Evolutionary conservation across 345 rosid genomes (phyloP).

Genomic region (Geranium brycei): DNA sequence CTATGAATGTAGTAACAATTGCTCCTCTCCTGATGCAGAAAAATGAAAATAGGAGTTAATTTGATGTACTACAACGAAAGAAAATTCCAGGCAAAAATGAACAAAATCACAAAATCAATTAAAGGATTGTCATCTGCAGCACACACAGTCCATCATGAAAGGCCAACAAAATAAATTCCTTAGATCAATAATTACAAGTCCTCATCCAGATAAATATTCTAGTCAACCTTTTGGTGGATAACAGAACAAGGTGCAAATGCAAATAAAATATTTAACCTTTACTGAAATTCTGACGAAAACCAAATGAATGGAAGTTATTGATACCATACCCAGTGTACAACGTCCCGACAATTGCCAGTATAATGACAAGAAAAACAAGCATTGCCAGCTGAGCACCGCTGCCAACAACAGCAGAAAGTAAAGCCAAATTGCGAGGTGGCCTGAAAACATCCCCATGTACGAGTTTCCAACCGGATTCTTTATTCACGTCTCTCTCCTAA

Average conservation of each 20-base stretch:
- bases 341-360: constrained; percentile 82
- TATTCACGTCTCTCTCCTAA: constrained; percentile 92
- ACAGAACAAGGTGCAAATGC: too few relatives aligned
- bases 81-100: too few relatives aligned
- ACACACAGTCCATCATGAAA: too few relatives aligned
- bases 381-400: constrained; percentile 93
- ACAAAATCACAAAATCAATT: too few relatives aligned
- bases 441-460: constrained; percentile 97
- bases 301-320: background rate
- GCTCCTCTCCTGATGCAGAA: constrained; percentile 88
- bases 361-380: constrained; percentile 86
- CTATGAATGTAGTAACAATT: constrained; percentile 88
- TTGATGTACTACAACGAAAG: background rate
- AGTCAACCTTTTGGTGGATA: too few relatives aligned
- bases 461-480: constrained; percentile 16
- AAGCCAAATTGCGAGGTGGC: constrained; percentile 47
- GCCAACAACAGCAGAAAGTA: constrained; percentile 87
- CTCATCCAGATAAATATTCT: too few relatives aligned
- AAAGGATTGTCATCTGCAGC: too few relatives aligned
- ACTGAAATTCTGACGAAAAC: too few relatives aligned
- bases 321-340: constrained; percentile 70
- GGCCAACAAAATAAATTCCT: too few relatives aligned
- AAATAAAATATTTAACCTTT: too few relatives aligned
- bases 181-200: too few relatives aligned
- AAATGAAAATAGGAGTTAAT: constrained; percentile 2